Evolutionary conservation across 1,284 basidiomycete species (phyloP).

Genomic region (Ceratobasidium sp.): DNA sequence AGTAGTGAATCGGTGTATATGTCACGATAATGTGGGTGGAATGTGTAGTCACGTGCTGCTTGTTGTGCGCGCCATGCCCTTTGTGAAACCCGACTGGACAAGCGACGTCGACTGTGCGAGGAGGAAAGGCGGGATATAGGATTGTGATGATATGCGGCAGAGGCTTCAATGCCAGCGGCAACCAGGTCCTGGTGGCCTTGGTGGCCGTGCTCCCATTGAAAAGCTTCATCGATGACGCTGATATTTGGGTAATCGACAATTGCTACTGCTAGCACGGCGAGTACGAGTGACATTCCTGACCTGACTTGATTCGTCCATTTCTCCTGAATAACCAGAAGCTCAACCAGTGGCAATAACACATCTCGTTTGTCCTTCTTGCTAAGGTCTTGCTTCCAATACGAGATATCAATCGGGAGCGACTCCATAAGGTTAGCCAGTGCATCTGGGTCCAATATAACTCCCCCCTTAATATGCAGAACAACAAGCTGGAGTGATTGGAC

Average conservation of each 20-base stretch:
- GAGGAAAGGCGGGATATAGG: background rate
- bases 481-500: background rate
- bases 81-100: background rate
- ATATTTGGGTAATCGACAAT: slow-evolving; percentile 21
- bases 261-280: background rate
- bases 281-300: background rate
- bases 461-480: background rate
- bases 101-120: background rate
- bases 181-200: background rate
- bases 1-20: background rate
- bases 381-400: slow-evolving; percentile 9
- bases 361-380: background rate
- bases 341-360: background rate
- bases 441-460: background rate
- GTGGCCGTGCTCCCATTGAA: background rate
- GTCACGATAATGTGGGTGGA: background rate
- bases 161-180: background rate
- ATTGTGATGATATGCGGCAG: background rate
- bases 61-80: slow-evolving; percentile 7
- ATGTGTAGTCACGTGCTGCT: background rate
- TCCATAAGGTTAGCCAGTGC: background rate
- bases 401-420: background rate
- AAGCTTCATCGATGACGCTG: background rate
- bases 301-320: background rate
- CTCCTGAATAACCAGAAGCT: background rate